Conservation (phyloP, 129 eudicot genomes). For the Mikania micrantha region DNA sequence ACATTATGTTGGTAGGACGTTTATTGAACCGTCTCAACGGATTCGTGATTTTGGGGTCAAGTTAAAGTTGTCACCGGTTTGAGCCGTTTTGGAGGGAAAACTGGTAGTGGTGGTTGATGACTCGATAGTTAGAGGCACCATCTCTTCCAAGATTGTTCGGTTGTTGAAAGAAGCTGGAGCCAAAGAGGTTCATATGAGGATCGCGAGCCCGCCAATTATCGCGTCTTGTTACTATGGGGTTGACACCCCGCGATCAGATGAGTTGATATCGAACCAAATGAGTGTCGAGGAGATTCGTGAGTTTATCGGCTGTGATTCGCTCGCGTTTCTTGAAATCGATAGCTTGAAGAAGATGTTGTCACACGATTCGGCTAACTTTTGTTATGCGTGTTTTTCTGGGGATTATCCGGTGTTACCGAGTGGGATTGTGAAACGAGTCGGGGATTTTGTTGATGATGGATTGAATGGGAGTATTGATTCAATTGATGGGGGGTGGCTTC, state of each 20-base stretch:
- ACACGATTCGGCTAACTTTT: constrained; percentile 40
- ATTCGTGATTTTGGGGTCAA: constrained; percentile 94
- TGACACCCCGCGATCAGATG: constrained; percentile 78
- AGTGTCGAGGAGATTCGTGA: constrained; percentile 70
- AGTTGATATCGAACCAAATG: constrained; percentile 85
- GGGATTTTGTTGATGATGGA: constrained; percentile 65
- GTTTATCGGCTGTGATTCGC: constrained; percentile 85
- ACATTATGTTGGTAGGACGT: constrained; percentile 83
- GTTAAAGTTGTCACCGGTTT: constrained; percentile 73
- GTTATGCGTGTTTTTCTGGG: constrained; percentile 90
- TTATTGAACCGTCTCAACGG: constrained; percentile 87
- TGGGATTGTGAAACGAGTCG: constrained; percentile 53
- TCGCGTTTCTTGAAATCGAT: constrained; percentile 64
- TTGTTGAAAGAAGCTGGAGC: constrained; percentile 88
- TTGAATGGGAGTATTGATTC: constrained; percentile 48
- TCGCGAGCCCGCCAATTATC: constrained; percentile 90
- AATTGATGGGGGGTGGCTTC: constrained; percentile 60
- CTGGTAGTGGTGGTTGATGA: constrained; percentile 95
- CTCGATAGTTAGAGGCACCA: constrained; percentile 90
- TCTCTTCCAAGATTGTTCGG: constrained; percentile 80
- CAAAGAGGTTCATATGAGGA: constrained; percentile 91
- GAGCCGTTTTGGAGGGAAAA: constrained; percentile 76
- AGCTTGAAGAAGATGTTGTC: constrained; percentile 65
- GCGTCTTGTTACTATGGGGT: constrained; percentile 93
- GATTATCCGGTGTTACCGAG: constrained; percentile 64